A percentile compares a stretch with the other conserved stretches of the same genome.
These are phyloP conservation scores for Metschnikowia borealis DNA, from an alignment of 805 yeast genomes.

Conservation along the genomic window DNA sequence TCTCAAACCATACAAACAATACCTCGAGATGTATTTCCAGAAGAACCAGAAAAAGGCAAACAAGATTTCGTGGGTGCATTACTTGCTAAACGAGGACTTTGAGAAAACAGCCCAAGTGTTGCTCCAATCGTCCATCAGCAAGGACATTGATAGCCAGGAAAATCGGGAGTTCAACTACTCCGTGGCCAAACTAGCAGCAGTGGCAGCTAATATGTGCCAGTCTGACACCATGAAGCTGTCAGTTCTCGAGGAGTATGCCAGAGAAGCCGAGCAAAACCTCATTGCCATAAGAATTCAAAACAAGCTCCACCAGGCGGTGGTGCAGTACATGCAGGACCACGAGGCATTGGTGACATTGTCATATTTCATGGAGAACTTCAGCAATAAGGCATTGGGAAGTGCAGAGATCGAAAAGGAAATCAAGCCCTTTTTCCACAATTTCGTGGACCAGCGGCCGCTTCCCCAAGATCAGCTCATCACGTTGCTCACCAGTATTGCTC, in stretches of 20 bases:
- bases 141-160: conserved; percentile 37
- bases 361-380: conserved; percentile 20
- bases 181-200: conserved; percentile 63
- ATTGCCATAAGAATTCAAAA: conserved; percentile 49
- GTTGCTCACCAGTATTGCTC: conserved; percentile 45
- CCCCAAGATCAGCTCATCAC: conserved; percentile 47
- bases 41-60: conserved; percentile 41
- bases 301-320: conserved; percentile 21
- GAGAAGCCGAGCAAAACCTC: conserved; percentile 47
- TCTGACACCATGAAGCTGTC: background rate
- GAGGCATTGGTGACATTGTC: conserved; percentile 24
- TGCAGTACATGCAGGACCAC: conserved; percentile 24
- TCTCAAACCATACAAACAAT: conserved; percentile 50
- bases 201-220: conserved; percentile 35
- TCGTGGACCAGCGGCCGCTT: conserved; percentile 39
- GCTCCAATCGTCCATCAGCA: conserved; percentile 32
- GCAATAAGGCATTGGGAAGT: conserved; percentile 10
- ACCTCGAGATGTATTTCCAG: conserved; percentile 50
- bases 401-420: conserved; percentile 16
- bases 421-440: conserved; percentile 21
- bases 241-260: conserved; percentile 12
- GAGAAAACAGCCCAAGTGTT: conserved; percentile 48
- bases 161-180: conserved; percentile 58
- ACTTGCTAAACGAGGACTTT: conserved; percentile 51
- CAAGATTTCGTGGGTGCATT: conserved; percentile 68